Conservation (phyloP, 305 asterid genomes). For the Fraxinus sp. region DNA sequence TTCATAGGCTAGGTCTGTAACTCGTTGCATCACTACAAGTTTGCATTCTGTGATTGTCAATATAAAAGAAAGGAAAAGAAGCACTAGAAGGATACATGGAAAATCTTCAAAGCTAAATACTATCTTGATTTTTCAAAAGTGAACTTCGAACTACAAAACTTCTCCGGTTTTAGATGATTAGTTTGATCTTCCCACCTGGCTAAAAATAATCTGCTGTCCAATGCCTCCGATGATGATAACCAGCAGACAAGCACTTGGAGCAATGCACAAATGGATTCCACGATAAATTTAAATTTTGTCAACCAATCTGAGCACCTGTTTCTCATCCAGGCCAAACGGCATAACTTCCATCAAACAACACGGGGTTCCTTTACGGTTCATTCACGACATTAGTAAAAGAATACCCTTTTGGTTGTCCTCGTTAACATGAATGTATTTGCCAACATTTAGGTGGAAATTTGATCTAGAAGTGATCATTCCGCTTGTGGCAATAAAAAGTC, state of each 20-base stretch:
- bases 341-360: not conserved
- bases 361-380: not conserved
- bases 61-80: not conserved
- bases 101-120: conserved; percentile 13
- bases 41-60: not conserved
- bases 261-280: not conserved
- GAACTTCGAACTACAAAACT: conserved; percentile 5
- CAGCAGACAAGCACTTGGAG: not conserved
- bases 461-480: conserved; percentile 35
- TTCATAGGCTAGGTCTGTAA: not conserved
- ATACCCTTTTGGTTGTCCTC: conserved; percentile 15
- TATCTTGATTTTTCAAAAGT: not conserved
- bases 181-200: conserved; percentile 15
- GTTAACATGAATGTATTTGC: conserved; percentile 17
- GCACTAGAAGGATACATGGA: not conserved
- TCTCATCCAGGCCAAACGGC: not conserved
- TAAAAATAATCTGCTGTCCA: not conserved
- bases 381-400: conserved; percentile 20
- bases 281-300: not conserved
- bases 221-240: conserved; percentile 15
- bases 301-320: conserved; percentile 13
- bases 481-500: conserved; percentile 83
- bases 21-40: not conserved
- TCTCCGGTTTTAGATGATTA: conserved; percentile 5
- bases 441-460: conserved; percentile 14